A percentile compares a stretch with the other conserved stretches of the same genome.
Evolutionary conservation across 768 basidiomycete species (phyloP).

Genomic region (Paxillus rubicundulus): DNA sequence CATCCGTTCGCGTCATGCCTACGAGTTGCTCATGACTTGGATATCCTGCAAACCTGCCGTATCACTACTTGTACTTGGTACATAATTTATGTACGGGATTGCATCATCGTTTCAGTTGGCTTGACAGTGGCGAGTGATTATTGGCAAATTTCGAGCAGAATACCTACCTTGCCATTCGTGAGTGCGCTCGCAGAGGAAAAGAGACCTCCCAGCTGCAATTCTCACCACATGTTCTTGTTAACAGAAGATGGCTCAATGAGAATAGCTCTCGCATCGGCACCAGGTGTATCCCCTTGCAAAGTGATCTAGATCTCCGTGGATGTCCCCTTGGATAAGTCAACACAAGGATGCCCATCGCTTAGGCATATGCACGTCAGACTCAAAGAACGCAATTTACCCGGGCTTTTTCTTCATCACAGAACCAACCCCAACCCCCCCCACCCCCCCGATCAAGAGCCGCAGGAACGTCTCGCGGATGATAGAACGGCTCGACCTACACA

Average conservation of each 20-base stretch:
- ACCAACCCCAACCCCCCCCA: too few relatives aligned
- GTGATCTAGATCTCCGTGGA: conserved; percentile 88
- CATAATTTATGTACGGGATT: conserved; percentile 1
- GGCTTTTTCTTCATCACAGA: conserved; percentile 74
- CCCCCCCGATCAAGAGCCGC: conserved; percentile 81
- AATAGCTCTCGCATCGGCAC: conserved; percentile 52
- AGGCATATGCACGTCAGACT: neutral
- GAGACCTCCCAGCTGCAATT: conserved; percentile 74
- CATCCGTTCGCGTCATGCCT: conserved; percentile 18
- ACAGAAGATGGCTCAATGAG: conserved; percentile 81
- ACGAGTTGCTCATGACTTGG: conserved; percentile 9
- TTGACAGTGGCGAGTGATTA: conserved; percentile 11
- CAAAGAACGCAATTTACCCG: conserved; percentile 47
- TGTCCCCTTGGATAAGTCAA: conserved; percentile 79
- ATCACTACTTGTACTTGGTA: conserved; percentile 13
- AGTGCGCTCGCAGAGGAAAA: neutral
- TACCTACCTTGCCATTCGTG: conserved; percentile 32
- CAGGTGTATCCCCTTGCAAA: conserved; percentile 53
- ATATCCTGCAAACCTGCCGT: neutral
- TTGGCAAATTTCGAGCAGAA: conserved; percentile 40
- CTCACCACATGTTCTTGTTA: conserved; percentile 96
- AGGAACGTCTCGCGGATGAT: conserved; percentile 90
- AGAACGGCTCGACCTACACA: conserved; percentile 83
- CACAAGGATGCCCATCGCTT: conserved; percentile 29
- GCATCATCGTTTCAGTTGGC: conserved; percentile 1